These are phyloP conservation scores for Samsoniella hepiali DNA, from an alignment of 2,329 filamentous ascomycete genomes.

Conservation along the genomic window DNA sequence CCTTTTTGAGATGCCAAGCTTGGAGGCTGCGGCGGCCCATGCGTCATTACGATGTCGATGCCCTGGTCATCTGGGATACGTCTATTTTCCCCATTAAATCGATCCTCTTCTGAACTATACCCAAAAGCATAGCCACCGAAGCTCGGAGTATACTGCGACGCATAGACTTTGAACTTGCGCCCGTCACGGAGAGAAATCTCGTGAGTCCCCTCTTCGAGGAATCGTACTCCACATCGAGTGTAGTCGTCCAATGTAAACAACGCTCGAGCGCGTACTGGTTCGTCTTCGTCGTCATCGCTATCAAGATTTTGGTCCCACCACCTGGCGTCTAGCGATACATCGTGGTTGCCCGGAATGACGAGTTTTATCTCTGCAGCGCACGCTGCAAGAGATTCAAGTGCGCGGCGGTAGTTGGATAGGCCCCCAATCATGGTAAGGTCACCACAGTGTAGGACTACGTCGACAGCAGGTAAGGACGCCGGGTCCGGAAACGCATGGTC, in stretches of 20 bases:
- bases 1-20: constrained; percentile 21
- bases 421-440: constrained; percentile 41
- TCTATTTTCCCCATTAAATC: constrained; percentile 14
- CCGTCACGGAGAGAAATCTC: constrained; percentile 36
- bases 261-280: constrained; percentile 10
- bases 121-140: constrained; percentile 39
- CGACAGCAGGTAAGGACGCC: constrained; percentile 20
- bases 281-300: constrained; percentile 19
- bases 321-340: constrained; percentile 34
- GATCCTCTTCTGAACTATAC: constrained; percentile 28
- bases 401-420: constrained; percentile 34
- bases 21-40: constrained; percentile 28
- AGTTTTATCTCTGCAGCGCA: constrained; percentile 43
- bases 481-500: constrained; percentile 11
- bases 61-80: constrained; percentile 18
- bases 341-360: constrained; percentile 45
- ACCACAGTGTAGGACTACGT: constrained; percentile 44
- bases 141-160: constrained; percentile 39
- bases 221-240: constrained; percentile 25
- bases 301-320: constrained; percentile 29
- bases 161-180: constrained; percentile 37
- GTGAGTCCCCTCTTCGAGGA: constrained; percentile 39
- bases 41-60: constrained; percentile 27
- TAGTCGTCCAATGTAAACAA: constrained; percentile 4
- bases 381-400: constrained; percentile 33